These are phyloP conservation scores for Kwoniella pini DNA, from an alignment of 768 basidiomycete genomes.

Conservation along the genomic window DNA sequence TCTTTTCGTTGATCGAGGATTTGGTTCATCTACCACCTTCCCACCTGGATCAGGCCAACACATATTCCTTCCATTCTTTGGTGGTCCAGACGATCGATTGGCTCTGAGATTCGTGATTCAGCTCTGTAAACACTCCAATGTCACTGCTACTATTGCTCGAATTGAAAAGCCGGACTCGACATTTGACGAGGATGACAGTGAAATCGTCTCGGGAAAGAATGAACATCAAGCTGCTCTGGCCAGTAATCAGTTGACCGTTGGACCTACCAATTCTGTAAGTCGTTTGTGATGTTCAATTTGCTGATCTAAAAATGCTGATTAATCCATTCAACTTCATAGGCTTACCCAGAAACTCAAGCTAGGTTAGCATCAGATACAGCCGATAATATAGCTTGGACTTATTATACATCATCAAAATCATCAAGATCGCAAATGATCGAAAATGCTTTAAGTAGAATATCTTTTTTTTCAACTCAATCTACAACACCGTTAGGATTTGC, in stretches of 20 bases:
- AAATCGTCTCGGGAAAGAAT: conserved; percentile 9
- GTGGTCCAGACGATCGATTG: conserved; percentile 88
- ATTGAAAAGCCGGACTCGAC: conserved; percentile 53
- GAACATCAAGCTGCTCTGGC: conserved; percentile 48
- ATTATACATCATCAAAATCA: conserved; percentile 56
- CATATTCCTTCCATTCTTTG: conserved; percentile 85
- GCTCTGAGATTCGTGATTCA: conserved; percentile 80
- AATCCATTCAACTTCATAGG: conserved; percentile 13
- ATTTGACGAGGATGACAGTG: conserved; percentile 13
- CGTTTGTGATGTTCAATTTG: background rate
- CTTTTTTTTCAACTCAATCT: conserved; percentile 60
- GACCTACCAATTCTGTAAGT: conserved; percentile 32
- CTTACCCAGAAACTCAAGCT: conserved; percentile 71
- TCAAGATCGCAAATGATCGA: conserved; percentile 21
- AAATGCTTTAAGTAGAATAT: conserved; percentile 65
- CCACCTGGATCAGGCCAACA: conserved; percentile 59
- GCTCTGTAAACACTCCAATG: conserved; percentile 67
- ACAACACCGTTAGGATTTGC: conserved; percentile 56
- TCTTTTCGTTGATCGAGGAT: conserved; percentile 78
- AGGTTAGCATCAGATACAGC: conserved; percentile 76
- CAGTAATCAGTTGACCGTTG: conserved; percentile 45
- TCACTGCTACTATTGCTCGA: conserved; percentile 73
- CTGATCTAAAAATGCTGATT: conserved; percentile 5
- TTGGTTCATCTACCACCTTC: conserved; percentile 48
- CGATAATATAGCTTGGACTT: conserved; percentile 75